Conservation (phyloP, 2,329 filamentous ascomycete species). For the Colletotrichum magnum region DNA sequence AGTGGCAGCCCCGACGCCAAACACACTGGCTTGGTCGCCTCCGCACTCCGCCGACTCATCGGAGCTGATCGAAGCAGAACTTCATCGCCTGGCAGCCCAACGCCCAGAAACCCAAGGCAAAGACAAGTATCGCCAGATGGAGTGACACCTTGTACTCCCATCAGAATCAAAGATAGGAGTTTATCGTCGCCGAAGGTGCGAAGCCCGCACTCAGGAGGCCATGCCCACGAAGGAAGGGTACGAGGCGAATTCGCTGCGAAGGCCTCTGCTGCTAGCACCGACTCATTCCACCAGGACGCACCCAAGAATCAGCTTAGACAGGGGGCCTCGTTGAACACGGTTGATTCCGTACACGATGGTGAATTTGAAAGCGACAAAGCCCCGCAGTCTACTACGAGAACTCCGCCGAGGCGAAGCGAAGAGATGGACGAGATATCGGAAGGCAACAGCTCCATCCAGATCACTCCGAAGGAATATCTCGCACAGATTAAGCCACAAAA, state of each 20-base stretch:
- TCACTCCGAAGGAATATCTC: constrained; percentile 32
- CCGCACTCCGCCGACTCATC: constrained; percentile 27
- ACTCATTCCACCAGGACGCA: neutral
- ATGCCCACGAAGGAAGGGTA: neutral
- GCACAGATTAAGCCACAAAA: neutral
- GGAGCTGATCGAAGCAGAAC: neutral
- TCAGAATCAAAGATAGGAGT: neutral
- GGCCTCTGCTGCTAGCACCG: neutral
- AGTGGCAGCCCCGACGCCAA: constrained; percentile 3
- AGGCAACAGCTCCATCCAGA: constrained; percentile 20
- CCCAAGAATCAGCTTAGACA: neutral
- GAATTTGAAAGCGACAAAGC: neutral
- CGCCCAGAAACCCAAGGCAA: neutral
- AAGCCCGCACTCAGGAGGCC: neutral
- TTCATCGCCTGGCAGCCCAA: constrained; percentile 2
- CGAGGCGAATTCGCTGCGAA: neutral
- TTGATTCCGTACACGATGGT: neutral
- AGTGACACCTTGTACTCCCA: constrained; percentile 1
- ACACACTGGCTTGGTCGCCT: neutral
- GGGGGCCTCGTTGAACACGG: no score
- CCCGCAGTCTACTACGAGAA: neutral
- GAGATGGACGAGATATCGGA: neutral
- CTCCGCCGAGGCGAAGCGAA: neutral
- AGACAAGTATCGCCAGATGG: neutral
- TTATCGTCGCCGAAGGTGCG: neutral